phyloP scores from a whole-genome alignment of 345 rosid species.

The Dovyalis caffra region DNA sequence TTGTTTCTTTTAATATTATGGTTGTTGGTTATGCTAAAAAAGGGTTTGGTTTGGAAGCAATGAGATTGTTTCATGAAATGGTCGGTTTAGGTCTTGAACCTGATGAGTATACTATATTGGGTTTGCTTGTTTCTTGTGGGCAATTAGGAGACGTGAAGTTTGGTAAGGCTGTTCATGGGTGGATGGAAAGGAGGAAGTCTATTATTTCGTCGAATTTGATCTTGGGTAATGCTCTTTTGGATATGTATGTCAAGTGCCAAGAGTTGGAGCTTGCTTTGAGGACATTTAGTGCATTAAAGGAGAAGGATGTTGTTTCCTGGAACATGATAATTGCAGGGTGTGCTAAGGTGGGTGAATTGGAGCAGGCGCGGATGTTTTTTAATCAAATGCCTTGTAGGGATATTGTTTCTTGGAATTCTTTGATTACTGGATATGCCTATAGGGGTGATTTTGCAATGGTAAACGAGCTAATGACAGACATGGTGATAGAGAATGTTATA shows the following conservation, averaged over 20 bases:
- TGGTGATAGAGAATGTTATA: conserved; percentile 5
- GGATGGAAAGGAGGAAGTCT: conserved; percentile 23
- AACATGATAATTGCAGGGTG: conserved; percentile 25
- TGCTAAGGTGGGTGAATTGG: conserved; percentile 17
- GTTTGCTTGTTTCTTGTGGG: conserved; percentile 26
- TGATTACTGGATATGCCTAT: conserved; percentile 22
- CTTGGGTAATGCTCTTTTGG: conserved; percentile 24
- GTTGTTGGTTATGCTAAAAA: conserved; percentile 18
- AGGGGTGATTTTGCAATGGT: conserved; percentile 9
- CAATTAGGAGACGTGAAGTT: conserved; percentile 6
- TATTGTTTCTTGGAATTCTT: conserved; percentile 28
- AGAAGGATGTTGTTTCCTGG: conserved; percentile 29
- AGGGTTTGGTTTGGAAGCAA: conserved; percentile 17
- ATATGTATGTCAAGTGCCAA: conserved; percentile 46
- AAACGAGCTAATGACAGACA: neutral
- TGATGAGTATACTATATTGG: conserved; percentile 24
- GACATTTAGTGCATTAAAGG: conserved; percentile 33
- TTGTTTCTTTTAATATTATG: conserved; percentile 20
- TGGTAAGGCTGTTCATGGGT: conserved; percentile 26
- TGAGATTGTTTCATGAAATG: conserved; percentile 12
- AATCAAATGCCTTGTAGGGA: conserved; percentile 20
- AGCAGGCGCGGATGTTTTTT: conserved; percentile 14
- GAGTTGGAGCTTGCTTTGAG: conserved; percentile 36
- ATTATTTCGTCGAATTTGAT: conserved; percentile 20
- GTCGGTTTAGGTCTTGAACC: conserved; percentile 17